These are phyloP conservation scores for Apiospora kogelbergensis DNA, from an alignment of 2,329 filamentous ascomycete species.

Conservation along the genomic window DNA sequence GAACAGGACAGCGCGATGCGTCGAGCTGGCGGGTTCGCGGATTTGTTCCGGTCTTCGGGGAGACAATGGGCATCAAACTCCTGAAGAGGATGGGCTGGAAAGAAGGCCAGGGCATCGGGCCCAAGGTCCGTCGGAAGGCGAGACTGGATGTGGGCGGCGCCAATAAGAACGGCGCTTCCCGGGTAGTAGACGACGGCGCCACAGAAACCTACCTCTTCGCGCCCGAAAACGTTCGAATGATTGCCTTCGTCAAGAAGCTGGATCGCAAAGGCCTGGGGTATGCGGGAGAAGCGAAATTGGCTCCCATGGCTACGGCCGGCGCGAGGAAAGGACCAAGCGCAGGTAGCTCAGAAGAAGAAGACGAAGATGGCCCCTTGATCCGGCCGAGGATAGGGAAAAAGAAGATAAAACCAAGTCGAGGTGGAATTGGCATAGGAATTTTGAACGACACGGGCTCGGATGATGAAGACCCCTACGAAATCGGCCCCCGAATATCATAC, in stretches of 20 bases:
- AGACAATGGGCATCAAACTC: slow-evolving; percentile 84
- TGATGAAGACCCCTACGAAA: slow-evolving; percentile 90
- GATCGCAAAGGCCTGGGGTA: slow-evolving; percentile 72
- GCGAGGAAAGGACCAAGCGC: slow-evolving; percentile 28
- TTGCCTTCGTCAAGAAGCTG: slow-evolving; percentile 63
- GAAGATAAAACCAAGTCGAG: slow-evolving; percentile 51
- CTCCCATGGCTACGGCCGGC: slow-evolving; percentile 26
- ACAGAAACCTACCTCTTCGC: slow-evolving; percentile 73
- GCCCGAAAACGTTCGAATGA: slow-evolving; percentile 74
- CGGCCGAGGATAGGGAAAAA: slow-evolving; percentile 40
- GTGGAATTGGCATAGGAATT: slow-evolving; percentile 83
- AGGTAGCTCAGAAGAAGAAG: slow-evolving; percentile 43
- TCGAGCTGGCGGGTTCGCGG: slow-evolving; percentile 56
- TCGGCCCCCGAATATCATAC: slow-evolving; percentile 88
- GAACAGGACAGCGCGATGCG: slow-evolving; percentile 51
- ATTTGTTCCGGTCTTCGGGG: slow-evolving; percentile 70
- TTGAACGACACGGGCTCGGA: slow-evolving; percentile 93
- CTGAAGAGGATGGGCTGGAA: slow-evolving; percentile 95
- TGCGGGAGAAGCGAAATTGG: slow-evolving; percentile 56
- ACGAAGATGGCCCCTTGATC: slow-evolving; percentile 38
- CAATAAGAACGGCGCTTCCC: slow-evolving; percentile 21
- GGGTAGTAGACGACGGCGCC: slow-evolving; percentile 24
- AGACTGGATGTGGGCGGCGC: slow-evolving; percentile 53
- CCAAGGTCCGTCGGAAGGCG: slow-evolving; percentile 75
- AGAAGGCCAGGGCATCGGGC: slow-evolving; percentile 88